Base-by-base conservation (phyloP, 306 rosid species). In the Prunus dulcis region DNA sequence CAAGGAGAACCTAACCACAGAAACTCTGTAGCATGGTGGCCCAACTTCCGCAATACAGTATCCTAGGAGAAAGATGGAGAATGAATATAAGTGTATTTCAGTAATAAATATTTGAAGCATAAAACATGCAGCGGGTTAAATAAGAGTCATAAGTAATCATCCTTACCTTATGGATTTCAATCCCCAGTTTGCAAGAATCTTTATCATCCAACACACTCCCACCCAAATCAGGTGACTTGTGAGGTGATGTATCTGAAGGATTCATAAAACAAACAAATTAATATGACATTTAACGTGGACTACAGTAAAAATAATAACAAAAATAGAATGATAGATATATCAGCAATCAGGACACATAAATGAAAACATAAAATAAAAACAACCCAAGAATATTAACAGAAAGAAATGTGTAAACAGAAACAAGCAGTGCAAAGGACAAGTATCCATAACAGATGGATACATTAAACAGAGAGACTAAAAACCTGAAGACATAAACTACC, bases 1-100 rank as follows among this genome's bases (percentile, higher is more conserved):
- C 85, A 88, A 1, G 93, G 86, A 45, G 82, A 78, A 58, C 96
- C 98, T 70, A 84, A 52, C 98, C 98, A 94, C 50, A 77, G 55
- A 70, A 92, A 89, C 18, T 88, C 91, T 53, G 79, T 80, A 0
- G 83, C 27, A 50, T 14, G 18, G 18, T 41, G 69, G 30, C 76
- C 83, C 79, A 77, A 14, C 77, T 79, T 87, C 81, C 46, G 76
- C 63, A 32, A 72, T 38, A 81, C 88, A 72, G 79, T 79, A 65
- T 81, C 89, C 97, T 89, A 82, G 28, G 63, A 15, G 28, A 70
- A 41, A 66, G 11, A 32, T 23, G 3, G 25, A 55, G n/a, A 61
- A 28, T 41, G 4, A 77, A 41, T 46, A 51, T 28, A 63, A 19
- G 60, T 9, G 4, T n/a, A 78, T 6, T 9, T 45, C 2, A 47